Evolutionary conservation across 2,329 filamentous ascomycete species (phyloP).

Genomic region (Aspergillus texensis): DNA sequence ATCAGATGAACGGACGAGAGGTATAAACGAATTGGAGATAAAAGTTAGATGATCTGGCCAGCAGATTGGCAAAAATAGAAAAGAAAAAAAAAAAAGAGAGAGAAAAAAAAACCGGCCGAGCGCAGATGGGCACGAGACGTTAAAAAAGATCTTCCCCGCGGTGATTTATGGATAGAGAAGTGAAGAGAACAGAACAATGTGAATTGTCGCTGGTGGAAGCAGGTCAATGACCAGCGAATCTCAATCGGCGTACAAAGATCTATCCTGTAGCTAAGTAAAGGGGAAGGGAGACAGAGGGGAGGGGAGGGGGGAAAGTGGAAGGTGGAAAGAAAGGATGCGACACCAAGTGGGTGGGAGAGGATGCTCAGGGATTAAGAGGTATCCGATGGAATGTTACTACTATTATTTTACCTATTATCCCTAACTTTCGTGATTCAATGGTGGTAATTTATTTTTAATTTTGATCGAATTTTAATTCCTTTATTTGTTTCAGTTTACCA

Average conservation of each 20-base stretch:
- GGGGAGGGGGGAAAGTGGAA: background rate
- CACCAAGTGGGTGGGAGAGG: background rate
- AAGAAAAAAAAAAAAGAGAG: background rate
- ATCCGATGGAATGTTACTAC: background rate
- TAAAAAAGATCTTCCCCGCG: background rate
- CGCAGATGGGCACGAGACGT: background rate
- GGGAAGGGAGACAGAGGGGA: constrained; percentile 9
- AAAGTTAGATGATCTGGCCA: constrained; percentile 5
- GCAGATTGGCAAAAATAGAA: constrained; percentile 1
- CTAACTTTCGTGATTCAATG: background rate
- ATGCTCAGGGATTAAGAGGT: background rate
- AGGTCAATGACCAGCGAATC: background rate
- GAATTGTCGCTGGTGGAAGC: background rate
- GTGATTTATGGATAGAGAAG: background rate
- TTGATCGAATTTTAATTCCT: background rate
- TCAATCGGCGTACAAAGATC: background rate
- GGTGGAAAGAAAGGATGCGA: constrained; percentile 7
- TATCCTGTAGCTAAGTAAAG: constrained; percentile 5
- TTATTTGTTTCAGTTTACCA: background rate
- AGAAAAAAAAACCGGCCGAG: background rate
- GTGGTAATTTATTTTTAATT: background rate
- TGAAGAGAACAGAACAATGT: constrained; percentile 4
- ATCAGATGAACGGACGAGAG: background rate
- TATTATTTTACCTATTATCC: background rate
- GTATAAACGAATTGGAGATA: constrained; percentile 5